Percentiles rank a stretch among this genome's conserved stretches.
These are phyloP conservation scores for Lithohypha guttulata DNA, from an alignment of 2,329 filamentous ascomycete genomes.

Conservation along the genomic window DNA sequence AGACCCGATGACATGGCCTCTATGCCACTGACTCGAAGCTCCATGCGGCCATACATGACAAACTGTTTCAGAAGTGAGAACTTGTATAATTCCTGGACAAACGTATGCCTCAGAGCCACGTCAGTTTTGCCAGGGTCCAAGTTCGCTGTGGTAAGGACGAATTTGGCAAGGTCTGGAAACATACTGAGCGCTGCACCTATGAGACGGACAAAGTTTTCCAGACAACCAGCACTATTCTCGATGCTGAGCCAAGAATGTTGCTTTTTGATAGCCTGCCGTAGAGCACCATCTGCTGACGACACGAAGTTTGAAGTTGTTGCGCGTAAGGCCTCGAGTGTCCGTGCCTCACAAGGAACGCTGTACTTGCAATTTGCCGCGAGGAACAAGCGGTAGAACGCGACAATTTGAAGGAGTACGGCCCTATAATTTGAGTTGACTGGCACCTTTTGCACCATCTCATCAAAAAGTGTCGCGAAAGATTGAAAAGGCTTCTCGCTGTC, in stretches of 20 bases:
- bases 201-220: slow-evolving; percentile 25
- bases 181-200: slow-evolving; percentile 26
- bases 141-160: slow-evolving; percentile 26
- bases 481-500: slow-evolving; percentile 70
- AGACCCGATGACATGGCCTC: slow-evolving; percentile 62
- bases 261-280: slow-evolving; percentile 32
- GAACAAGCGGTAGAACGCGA: background rate
- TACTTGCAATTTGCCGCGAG: background rate
- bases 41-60: slow-evolving; percentile 79
- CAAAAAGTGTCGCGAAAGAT: slow-evolving; percentile 51
- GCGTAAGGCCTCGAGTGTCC: background rate
- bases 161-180: slow-evolving; percentile 26
- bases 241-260: slow-evolving; percentile 33
- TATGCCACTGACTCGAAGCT: slow-evolving; percentile 70
- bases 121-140: slow-evolving; percentile 23
- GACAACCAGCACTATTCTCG: slow-evolving; percentile 31
- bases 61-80: slow-evolving; percentile 59
- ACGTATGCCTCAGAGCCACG: too few relatives aligned
- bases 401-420: background rate
- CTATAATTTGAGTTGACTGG: background rate
- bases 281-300: slow-evolving; percentile 26
- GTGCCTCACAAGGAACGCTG: background rate
- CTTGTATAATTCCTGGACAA: slow-evolving; percentile 54
- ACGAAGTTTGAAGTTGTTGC: slow-evolving; percentile 6
- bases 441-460: slow-evolving; percentile 8